Evolutionary conservation across 495 filamentous ascomycete genomes (phyloP), one percentile per base, ranked within the genome.

Genomic region (Hamigera avellanea): DNA sequence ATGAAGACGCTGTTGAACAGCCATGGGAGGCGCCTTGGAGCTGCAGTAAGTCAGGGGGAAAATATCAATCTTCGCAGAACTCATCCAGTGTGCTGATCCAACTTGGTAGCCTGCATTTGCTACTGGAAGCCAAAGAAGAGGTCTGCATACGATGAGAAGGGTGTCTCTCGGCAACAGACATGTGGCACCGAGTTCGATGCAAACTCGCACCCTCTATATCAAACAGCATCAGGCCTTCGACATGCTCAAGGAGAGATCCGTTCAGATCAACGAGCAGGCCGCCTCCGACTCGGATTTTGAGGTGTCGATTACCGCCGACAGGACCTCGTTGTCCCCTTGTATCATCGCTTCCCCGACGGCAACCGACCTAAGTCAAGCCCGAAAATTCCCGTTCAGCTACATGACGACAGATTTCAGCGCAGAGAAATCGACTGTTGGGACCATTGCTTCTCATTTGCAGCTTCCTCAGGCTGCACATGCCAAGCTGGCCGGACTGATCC

Each of bases 281-380:
- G 36, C 17, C 43, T 60, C 46, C 40, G 50, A 41, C 9, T 60
- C 67, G 10, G 61, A 66, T 16, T 49, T 72, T 15, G 61, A 61
- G 35, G 44, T 88, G 8, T 75, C 69, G 16, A 59, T 93, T 28
- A 72, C 73, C 19, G 57, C 87, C 36, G 78, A 86, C 53, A 71
- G 84, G 18, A 63, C 70, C 26, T 64, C 66, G 8, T 56, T 72
- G 25, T 75, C 66, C 1, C 85, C 83, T 3, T 80, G 79, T 48
- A 68, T 93, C 21, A 52, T 81, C 30, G 74, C 69, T n/a, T 73
- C 81, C 1, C 64, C 73, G 8, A 62, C 58, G 1, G 57, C 59
- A 12, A 61, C 52, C 32, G 14, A 56, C 31, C 41, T 57, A 6
- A 36, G 53, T 7, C 42, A 57, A 26, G 56, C 70, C 1, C 67